phyloP scores from a whole-genome alignment of 345 rosid species.

The Fremontodendron californicum region DNA sequence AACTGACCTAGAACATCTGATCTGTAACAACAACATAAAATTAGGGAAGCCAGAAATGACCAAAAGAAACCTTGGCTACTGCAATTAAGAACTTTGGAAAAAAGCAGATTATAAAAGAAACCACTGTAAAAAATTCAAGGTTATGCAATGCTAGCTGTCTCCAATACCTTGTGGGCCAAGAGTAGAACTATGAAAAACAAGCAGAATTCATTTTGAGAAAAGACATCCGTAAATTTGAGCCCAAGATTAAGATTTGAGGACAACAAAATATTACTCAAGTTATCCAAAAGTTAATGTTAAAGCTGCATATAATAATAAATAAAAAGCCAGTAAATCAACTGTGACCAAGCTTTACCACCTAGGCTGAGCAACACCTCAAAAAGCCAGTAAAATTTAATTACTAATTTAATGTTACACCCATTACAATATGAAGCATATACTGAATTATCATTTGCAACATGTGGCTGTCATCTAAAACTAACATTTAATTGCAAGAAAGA shows the following conservation, averaged over 20 bases:
- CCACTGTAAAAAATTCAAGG: background rate
- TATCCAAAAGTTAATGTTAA: background rate
- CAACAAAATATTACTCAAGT: background rate
- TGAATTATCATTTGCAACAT: background rate
- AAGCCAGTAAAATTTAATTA: background rate
- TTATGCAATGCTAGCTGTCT: constrained; percentile 8
- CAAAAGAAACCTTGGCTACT: background rate
- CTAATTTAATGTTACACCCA: background rate
- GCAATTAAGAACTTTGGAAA: background rate
- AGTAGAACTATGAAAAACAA: constrained; percentile 6
- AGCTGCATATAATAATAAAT: background rate
- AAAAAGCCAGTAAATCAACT: constrained; percentile 1
- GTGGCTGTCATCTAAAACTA: background rate
- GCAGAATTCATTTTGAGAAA: background rate
- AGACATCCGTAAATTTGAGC: constrained; percentile 1
- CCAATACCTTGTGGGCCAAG: background rate
- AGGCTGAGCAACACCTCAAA: background rate
- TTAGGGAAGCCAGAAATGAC: constrained; percentile 17
- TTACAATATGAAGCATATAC: background rate
- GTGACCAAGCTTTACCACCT: background rate
- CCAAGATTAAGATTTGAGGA: constrained; percentile 6
- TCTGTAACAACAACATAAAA: constrained; percentile 37
- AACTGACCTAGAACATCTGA: constrained; percentile 98
- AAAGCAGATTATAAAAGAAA: background rate
- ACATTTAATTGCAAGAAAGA: background rate